Percentiles rank a stretch among this genome's conserved stretches.
Evolutionary conservation across 352 stramenopile species (phyloP).

Genomic region (Globisporangium recalcitrans): DNA sequence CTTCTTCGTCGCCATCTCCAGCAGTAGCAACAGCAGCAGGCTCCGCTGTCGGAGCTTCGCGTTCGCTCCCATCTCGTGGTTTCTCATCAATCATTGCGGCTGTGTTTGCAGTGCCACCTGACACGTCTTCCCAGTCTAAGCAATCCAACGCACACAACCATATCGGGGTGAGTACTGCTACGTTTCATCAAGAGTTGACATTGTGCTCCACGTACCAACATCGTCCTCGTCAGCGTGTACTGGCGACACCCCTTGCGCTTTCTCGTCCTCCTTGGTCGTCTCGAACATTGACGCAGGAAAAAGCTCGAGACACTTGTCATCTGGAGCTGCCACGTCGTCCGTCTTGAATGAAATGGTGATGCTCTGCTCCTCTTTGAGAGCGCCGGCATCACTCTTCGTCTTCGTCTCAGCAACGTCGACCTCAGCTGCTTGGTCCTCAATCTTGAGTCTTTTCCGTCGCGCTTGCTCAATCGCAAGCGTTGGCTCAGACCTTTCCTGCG

Average conservation of each 20-base stretch:
- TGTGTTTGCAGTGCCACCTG: no score
- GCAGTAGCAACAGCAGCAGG: not conserved
- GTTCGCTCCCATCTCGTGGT: not conserved
- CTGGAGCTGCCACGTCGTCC: conserved; percentile 27
- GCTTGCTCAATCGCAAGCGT: conserved; percentile 41
- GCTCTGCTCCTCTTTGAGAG: conserved; percentile 10
- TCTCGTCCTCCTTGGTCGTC: not conserved
- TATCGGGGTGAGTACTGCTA: not conserved
- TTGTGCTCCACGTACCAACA: conserved; percentile 29
- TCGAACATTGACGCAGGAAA: conserved; percentile 33
- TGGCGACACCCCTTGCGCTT: not conserved
- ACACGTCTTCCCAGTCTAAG: conserved; percentile 32
- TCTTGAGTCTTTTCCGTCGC: conserved; percentile 24
- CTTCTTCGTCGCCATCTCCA: conserved; percentile 10
- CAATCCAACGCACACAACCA: not conserved
- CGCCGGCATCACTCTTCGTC: not conserved
- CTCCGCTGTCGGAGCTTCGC: not conserved
- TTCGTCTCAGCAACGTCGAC: not conserved
- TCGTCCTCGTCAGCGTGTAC: conserved; percentile 27
- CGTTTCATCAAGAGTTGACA: no score
- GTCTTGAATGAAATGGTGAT: conserved; percentile 45
- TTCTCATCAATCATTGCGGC: not conserved
- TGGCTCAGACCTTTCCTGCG: conserved; percentile 35
- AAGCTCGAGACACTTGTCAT: conserved; percentile 24
- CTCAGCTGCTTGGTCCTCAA: not conserved